Percentiles rank a stretch among this genome's conserved stretches.
phyloP scores from a whole-genome alignment of 768 basidiomycete species.

The Lactifluus hygrophoroides region DNA sequence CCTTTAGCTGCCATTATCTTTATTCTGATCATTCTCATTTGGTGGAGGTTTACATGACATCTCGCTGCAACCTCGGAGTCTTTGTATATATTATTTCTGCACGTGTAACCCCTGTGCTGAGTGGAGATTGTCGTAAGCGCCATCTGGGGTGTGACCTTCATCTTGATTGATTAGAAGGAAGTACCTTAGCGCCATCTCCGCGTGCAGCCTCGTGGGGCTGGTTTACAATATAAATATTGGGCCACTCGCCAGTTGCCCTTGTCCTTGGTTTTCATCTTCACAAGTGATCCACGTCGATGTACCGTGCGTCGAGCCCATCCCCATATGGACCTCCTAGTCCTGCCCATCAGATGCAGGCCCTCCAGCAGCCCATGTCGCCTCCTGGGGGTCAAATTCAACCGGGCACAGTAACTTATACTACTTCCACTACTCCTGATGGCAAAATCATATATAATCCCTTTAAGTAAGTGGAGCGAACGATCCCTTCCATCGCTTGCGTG shows the following conservation, averaged over 20 bases:
- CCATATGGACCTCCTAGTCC: slow-evolving; percentile 18
- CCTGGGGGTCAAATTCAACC: slow-evolving; percentile 42
- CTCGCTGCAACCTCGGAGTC: background rate
- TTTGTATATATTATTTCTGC: slow-evolving; percentile 10
- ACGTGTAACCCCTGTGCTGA: background rate
- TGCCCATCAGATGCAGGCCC: background rate
- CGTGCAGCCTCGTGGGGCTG: slow-evolving; percentile 3
- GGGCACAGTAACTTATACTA: slow-evolving; percentile 69
- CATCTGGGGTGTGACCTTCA: slow-evolving; percentile 7
- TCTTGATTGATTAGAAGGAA: slow-evolving; percentile 7
- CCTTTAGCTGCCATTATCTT: slow-evolving; percentile 79
- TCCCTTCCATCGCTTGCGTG: slow-evolving; percentile 8
- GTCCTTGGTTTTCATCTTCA: background rate
- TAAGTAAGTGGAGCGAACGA: slow-evolving; percentile 36
- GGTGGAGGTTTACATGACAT: slow-evolving; percentile 63
- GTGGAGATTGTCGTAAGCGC: slow-evolving; percentile 1
- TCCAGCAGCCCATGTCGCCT: slow-evolving; percentile 14
- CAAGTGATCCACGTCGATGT: slow-evolving; percentile 17
- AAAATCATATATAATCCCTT: slow-evolving; percentile 60
- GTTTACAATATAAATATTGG: slow-evolving; percentile 9
- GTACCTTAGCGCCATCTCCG: slow-evolving; percentile 8
- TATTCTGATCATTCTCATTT: slow-evolving; percentile 67
- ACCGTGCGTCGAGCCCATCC: slow-evolving; percentile 11
- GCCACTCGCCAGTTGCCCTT: background rate
- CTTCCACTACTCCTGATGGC: slow-evolving; percentile 54